These are phyloP conservation scores for Plasmodium coatneyi DNA, from an alignment of 169 alveolate species.

Conservation along the genomic window DNA sequence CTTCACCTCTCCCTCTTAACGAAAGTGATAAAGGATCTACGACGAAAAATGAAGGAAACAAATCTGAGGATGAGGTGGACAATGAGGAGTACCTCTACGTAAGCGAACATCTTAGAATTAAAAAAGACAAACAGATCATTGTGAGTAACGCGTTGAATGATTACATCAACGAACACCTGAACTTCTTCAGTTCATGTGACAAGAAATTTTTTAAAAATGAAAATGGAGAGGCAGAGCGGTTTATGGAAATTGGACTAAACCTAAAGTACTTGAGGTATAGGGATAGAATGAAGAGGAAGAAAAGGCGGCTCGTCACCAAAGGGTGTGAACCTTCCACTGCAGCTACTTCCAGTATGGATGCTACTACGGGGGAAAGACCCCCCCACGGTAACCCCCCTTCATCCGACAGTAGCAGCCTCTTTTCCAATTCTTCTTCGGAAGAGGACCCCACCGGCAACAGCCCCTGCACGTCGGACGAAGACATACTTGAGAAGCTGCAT, in stretches of 20 bases:
- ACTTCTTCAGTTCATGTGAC: neutral
- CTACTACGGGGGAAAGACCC: neutral
- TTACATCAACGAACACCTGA: slow-evolving; percentile 33
- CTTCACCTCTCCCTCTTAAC: neutral
- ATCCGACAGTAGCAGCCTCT: slow-evolving; percentile 39
- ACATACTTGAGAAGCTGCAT: neutral
- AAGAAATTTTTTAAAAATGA: neutral
- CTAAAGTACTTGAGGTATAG: slow-evolving; percentile 15
- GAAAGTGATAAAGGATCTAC: neutral
- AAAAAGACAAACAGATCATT: slow-evolving; percentile 27
- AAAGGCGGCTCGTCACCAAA: neutral
- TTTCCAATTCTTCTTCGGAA: slow-evolving; percentile 20
- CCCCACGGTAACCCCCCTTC: neutral
- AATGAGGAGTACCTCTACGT: slow-evolving; percentile 24
- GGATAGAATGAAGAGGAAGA: slow-evolving; percentile 5
- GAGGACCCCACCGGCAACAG: neutral
- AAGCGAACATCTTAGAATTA: slow-evolving; percentile 45
- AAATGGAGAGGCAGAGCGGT: neutral
- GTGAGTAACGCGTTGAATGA: slow-evolving; percentile 19
- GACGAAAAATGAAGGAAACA: neutral
- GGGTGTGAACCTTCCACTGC: neutral
- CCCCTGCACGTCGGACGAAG: slow-evolving; percentile 17
- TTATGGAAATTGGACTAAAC: slow-evolving; percentile 12
- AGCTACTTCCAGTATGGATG: neutral
- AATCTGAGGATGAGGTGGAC: neutral